Evolutionary conservation across 495 filamentous ascomycete genomes (phyloP).

Genomic region (Talaromyces trachyspermus): DNA sequence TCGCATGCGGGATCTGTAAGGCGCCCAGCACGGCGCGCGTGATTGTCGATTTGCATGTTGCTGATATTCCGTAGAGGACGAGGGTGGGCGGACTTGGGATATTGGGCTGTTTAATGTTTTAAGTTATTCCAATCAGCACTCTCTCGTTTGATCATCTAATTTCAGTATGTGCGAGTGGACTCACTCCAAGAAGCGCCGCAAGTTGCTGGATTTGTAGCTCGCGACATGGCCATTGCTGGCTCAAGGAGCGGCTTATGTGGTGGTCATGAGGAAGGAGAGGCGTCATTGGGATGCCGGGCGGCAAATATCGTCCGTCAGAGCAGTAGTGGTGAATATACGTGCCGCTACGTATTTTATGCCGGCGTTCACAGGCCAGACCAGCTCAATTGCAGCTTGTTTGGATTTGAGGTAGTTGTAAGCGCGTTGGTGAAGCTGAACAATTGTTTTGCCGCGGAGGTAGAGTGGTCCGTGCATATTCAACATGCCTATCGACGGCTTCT

Average conservation of each 20-base stretch:
- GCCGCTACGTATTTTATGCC: no score
- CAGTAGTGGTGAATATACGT: no score
- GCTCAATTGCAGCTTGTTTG: no score
- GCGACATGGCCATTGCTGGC: conserved; percentile 53
- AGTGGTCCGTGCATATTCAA: background rate
- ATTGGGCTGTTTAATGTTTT: conserved; percentile 23
- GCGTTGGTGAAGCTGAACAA: no score
- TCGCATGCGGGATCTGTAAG: conserved; percentile 52
- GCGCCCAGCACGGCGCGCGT: conserved; percentile 52
- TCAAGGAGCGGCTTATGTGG: conserved; percentile 28
- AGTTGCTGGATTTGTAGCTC: conserved; percentile 57
- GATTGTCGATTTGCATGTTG: conserved; percentile 83
- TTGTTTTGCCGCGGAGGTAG: conserved; percentile 5
- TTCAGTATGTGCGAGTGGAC: conserved; percentile 15
- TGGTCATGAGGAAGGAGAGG: background rate
- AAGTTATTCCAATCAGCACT: conserved; percentile 5
- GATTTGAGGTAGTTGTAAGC: no score
- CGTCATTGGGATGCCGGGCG: background rate
- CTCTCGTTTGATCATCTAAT: background rate
- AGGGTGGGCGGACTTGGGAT: conserved; percentile 49
- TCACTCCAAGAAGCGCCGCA: conserved; percentile 53
- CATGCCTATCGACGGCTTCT: no score
- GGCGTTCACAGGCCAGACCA: no score
- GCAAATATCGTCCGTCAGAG: no score
- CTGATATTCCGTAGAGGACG: conserved; percentile 76